Base-by-base conservation (phyloP, 306 rosid genomes). In the Vicia sativa region DNA sequence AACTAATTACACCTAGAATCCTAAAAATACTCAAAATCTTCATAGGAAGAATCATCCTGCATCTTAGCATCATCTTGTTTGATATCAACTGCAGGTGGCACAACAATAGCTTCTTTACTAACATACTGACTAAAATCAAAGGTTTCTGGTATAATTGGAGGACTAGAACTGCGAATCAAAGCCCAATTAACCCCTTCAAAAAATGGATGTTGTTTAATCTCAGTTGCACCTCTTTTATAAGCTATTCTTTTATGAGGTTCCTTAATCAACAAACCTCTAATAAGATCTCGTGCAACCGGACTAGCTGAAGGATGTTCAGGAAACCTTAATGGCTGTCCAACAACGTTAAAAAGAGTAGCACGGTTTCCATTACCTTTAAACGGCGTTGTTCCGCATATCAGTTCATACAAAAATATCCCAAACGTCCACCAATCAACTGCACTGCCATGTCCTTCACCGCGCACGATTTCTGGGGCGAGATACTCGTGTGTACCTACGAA, bases 351-450 rank as follows among this genome's bases (percentile, higher is more conserved):
- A 2, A 91, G 86, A 1, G 97, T 91, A 50, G 93, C 93, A 0
- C 83, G 79, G 34, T 88, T 86, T 23, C 89, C 97, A 2, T 74
- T 73, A 2, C 97, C 97, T 46, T 88, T 91, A 79, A 91, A 91
- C 4, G 96, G 97, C 6, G 97, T 91, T 29, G 85, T 86, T n/a
- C 97, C 97, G 19, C 80, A 86, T 54, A 91, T 66, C 11, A 91
- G 84, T 79, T 91, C 97, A 16, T 91, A 91, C 10, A 91, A 59
- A 81, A 91, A 91, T 44, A 91, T 88, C 14, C 97, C 97, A 10
- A 84, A 88, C 0, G 97, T 91, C 97, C 97, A 91, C 96, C 97
- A 91, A 63, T 91, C 96, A 59, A 88, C 97, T 7, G 96, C 97
- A 67, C 96, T 91, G 0, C 97, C 97, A 44, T 91, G 97, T 3